phyloP scores from a whole-genome alignment of 2,329 filamentous ascomycete species.

The Biscogniauxia mediterranea region DNA sequence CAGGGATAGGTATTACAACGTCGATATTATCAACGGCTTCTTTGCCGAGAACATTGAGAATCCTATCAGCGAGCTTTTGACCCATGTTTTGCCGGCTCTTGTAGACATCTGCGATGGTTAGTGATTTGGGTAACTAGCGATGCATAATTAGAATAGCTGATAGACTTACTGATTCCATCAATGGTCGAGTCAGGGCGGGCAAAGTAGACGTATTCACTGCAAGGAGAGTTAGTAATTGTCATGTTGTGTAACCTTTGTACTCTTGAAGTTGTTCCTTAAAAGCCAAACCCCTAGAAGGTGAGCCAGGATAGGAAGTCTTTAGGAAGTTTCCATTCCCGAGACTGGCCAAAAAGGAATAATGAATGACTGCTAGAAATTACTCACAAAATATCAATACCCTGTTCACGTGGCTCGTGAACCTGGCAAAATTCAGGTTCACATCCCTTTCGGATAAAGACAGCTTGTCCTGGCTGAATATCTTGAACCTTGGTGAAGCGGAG shows the following conservation, averaged over 20 bases:
- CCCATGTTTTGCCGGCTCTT: conserved; percentile 75
- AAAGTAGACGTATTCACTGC: conserved; percentile 65
- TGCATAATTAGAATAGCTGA: neutral
- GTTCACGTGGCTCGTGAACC: conserved; percentile 37
- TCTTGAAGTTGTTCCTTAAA: no score
- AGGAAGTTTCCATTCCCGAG: no score
- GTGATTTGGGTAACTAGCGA: conserved; percentile 10
- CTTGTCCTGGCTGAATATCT: conserved; percentile 72
- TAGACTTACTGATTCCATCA: conserved; percentile 57
- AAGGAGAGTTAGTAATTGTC: no score
- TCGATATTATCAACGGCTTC: conserved; percentile 68
- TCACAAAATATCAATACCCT: no score
- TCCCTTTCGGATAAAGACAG: conserved; percentile 74
- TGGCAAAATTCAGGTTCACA: conserved; percentile 67
- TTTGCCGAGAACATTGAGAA: conserved; percentile 60
- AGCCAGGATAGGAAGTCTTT: no score
- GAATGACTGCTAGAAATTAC: no score
- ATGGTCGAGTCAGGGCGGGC: conserved; percentile 73
- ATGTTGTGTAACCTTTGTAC: no score
- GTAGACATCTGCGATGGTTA: conserved; percentile 50
- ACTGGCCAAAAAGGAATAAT: no score
- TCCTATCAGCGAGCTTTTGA: conserved; percentile 66
- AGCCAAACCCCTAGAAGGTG: no score
- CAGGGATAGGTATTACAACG: conserved; percentile 63
- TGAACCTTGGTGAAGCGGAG: conserved; percentile 67